Evolutionary conservation across 306 rosid species (phyloP).

Genomic region (Begonia loranthoides): DNA sequence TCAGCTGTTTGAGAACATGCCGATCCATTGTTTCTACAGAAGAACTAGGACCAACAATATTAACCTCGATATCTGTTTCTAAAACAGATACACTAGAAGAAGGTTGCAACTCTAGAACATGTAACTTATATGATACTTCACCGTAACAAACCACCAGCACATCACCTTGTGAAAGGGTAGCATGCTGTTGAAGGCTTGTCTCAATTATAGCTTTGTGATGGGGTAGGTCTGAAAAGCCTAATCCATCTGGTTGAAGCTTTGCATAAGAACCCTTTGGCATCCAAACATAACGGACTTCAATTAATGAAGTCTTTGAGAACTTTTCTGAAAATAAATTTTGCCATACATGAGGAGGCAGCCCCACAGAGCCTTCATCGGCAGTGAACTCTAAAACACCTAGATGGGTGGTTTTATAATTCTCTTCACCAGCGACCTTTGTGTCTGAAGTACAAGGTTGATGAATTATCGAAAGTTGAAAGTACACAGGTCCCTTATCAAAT

Average conservation of each 20-base stretch:
- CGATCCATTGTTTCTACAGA: conserved; percentile 36
- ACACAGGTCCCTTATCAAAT: conserved; percentile 82
- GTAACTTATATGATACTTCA: conserved; percentile 49
- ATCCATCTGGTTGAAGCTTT: conserved; percentile 77
- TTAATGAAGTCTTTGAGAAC: conserved; percentile 22
- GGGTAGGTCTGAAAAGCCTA: conserved; percentile 83
- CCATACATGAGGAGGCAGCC: conserved; percentile 95
- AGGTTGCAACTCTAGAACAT: conserved; percentile 87
- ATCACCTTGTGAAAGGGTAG: conserved; percentile 86
- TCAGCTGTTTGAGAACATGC: conserved; percentile 47
- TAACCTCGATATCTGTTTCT: conserved; percentile 95
- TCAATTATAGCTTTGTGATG: conserved; percentile 95
- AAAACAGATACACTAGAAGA: conserved; percentile 77
- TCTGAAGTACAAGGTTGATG: conserved; percentile 33
- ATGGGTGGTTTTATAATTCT: conserved; percentile 38
- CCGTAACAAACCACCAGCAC: conserved; percentile 67
- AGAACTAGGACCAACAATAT: conserved; percentile 55
- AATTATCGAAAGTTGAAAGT: conserved; percentile 47
- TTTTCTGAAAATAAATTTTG: conserved; percentile 46
- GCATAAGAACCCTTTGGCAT: conserved; percentile 89
- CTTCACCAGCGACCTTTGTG: conserved; percentile 17
- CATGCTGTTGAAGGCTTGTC: conserved; percentile 94
- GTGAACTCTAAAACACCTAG: conserved; percentile 96
- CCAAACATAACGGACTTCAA: conserved; percentile 85
- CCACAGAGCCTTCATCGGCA: conserved; percentile 71